These are phyloP conservation scores for Cercospora sp. DNA, from an alignment of 2,329 filamentous ascomycete genomes.

Conservation along the genomic window DNA sequence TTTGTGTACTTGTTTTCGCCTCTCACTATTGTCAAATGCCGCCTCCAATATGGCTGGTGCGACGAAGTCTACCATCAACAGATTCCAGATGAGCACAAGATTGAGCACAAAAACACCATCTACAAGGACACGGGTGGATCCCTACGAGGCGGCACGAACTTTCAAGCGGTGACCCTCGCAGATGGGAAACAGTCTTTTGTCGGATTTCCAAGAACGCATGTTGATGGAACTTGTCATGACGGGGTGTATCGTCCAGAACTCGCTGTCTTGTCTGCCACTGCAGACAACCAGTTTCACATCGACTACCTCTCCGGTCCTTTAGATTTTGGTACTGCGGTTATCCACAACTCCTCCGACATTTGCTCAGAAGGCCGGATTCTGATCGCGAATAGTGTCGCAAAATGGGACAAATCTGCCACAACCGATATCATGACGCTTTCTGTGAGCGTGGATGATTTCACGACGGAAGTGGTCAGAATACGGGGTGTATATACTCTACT, in stretches of 20 bases:
- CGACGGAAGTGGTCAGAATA: neutral
- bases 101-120: neutral
- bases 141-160: neutral
- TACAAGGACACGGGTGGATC: neutral
- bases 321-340: neutral
- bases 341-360: neutral
- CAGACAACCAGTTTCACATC: neutral
- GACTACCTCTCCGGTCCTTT: neutral
- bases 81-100: neutral
- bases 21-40: neutral
- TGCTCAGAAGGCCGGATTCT: neutral
- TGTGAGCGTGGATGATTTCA: neutral
- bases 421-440: neutral
- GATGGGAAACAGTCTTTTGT: neutral
- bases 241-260: neutral
- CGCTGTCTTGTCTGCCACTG: conserved; percentile 1
- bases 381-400: neutral
- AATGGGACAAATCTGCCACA: neutral
- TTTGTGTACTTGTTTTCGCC: neutral
- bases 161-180: neutral
- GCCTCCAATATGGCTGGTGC: neutral
- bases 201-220: neutral
- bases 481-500: neutral
- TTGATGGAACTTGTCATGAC: neutral
- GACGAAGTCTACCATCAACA: neutral